Conservation (phyloP, 805 yeast species). For the Vanderwaltozyma verrucispora region DNA sequence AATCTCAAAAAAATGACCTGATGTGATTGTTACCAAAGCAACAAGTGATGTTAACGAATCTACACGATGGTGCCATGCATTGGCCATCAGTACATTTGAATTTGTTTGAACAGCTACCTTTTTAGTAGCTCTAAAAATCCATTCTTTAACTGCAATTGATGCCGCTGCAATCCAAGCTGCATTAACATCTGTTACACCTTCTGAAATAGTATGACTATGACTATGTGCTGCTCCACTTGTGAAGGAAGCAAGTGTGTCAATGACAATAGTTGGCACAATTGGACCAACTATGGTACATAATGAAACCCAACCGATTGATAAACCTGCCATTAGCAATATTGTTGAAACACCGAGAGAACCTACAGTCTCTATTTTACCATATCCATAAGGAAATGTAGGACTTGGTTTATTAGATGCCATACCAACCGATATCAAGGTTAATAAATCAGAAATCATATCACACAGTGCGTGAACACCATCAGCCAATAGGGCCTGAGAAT, state of each 20-base stretch:
- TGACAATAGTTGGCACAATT: constrained; percentile 47
- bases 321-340: constrained; percentile 74
- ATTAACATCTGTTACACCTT: constrained; percentile 52
- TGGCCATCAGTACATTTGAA: constrained; percentile 83
- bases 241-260: constrained; percentile 31
- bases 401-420: constrained; percentile 55
- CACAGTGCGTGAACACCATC: constrained; percentile 90
- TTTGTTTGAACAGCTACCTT: constrained; percentile 64
- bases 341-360: constrained; percentile 85
- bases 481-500: constrained; percentile 88
- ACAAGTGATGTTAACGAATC: constrained; percentile 86
- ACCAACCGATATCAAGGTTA: constrained; percentile 82
- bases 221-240: constrained; percentile 2
- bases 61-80: constrained; percentile 97
- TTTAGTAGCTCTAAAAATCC: constrained; percentile 75
- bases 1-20: constrained; percentile 65
- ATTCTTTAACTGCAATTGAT: constrained; percentile 75
- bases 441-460: constrained; percentile 79
- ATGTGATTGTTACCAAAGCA: constrained; percentile 74
- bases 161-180: constrained; percentile 94
- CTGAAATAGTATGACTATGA: constrained; percentile 28
- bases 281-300: constrained; percentile 57
- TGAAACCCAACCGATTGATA: constrained; percentile 83
- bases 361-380: constrained; percentile 84
- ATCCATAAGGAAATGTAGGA: constrained; percentile 66